phyloP scores from a whole-genome alignment of 768 basidiomycete genomes.

The Pleurotus tuber-regium region DNA sequence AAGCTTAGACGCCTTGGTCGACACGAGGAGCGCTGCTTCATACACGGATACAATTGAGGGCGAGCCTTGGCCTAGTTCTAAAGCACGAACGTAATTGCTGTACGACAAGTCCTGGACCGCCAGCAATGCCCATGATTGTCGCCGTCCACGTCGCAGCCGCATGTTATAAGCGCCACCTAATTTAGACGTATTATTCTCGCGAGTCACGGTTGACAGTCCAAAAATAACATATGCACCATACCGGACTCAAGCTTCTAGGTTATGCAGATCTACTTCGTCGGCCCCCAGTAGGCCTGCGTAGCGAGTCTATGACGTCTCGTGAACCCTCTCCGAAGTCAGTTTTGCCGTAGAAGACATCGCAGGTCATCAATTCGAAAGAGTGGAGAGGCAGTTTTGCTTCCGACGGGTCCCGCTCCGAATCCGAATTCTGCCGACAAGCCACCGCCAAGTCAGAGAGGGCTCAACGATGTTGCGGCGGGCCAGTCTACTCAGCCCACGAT shows the following conservation, averaged over 20 bases:
- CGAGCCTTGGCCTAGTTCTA: slow-evolving; percentile 4
- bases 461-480: neutral
- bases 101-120: neutral
- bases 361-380: neutral
- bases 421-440: slow-evolving; percentile 5
- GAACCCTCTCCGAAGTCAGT: too few species aligned
- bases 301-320: too few species aligned
- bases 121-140: neutral
- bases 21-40: too few species aligned
- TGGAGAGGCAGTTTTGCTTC: slow-evolving; percentile 3
- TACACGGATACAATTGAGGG: too few species aligned
- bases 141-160: slow-evolving; percentile 10
- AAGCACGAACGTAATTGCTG: neutral
- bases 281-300: too few species aligned
- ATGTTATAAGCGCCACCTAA: neutral
- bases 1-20: too few species aligned
- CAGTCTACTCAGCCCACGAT: neutral
- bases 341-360: too few species aligned
- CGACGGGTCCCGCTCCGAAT: neutral
- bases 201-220: neutral
- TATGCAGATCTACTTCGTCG: too few species aligned
- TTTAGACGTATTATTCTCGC: neutral
- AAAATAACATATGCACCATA: neutral
- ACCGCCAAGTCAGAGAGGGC: slow-evolving; percentile 8
- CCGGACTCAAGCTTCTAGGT: too few species aligned